Conservation (phyloP, 345 rosid species). For the Chamaenerion angustifolium region DNA sequence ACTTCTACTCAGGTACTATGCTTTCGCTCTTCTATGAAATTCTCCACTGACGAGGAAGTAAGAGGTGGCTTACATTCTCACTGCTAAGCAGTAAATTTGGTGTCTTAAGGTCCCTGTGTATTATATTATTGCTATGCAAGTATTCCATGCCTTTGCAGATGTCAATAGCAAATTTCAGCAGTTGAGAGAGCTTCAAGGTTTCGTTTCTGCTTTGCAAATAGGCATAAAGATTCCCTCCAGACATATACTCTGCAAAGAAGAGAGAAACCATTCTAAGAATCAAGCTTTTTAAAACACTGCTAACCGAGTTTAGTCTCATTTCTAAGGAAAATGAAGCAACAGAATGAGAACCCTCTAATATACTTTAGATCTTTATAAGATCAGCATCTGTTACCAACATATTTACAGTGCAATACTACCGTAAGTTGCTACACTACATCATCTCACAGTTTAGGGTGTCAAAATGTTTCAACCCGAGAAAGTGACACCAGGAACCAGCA, state of each 20-base stretch:
- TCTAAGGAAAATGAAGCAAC: background rate
- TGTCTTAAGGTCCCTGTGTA: slow-evolving; percentile 75
- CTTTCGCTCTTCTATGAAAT: background rate
- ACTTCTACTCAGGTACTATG: no score
- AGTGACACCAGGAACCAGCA: no score
- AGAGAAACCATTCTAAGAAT: background rate
- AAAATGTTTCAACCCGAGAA: no score
- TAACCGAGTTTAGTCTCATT: no score
- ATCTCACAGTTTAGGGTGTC: no score
- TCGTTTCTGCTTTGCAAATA: slow-evolving; percentile 49
- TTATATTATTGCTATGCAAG: slow-evolving; percentile 57
- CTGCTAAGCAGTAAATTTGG: slow-evolving; percentile 62
- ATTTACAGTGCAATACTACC: background rate
- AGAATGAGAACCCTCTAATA: background rate
- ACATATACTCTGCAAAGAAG: slow-evolving; percentile 55
- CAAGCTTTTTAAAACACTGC: no score
- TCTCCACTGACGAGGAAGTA: slow-evolving; percentile 1
- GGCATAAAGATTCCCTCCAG: slow-evolving; percentile 59
- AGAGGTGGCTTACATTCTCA: slow-evolving; percentile 25
- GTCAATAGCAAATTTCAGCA: slow-evolving; percentile 57
- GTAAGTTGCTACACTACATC: no score
- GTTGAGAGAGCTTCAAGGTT: slow-evolving; percentile 31
- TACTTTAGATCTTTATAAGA: no score
- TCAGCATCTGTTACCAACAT: no score
- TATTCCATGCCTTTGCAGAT: slow-evolving; percentile 68